Conservation (phyloP, 208 protist genomes). For the Trypanosoma scelopori region DNA sequence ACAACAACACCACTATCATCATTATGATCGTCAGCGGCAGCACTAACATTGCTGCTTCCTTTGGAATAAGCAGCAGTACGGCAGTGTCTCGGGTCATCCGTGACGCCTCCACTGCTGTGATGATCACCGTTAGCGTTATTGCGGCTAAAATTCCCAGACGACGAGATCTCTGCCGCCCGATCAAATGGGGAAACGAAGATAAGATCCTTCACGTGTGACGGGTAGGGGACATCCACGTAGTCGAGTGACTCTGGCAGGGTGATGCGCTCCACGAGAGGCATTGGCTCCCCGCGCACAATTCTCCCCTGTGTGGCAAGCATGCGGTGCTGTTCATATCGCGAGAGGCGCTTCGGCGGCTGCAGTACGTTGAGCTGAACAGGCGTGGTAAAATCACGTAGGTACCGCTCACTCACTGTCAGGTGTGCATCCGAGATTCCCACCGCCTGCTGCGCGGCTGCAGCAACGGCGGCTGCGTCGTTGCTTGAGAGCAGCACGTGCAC, state of each 20-base stretch:
- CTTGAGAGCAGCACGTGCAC: conserved; percentile 49
- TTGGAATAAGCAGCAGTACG: too few species aligned
- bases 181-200: conserved; percentile 29
- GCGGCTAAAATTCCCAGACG: neutral
- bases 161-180: conserved; percentile 7
- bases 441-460: conserved; percentile 44
- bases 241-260: conserved; percentile 33
- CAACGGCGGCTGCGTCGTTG: conserved; percentile 52
- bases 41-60: too few species aligned
- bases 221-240: conserved; percentile 27
- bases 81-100: neutral
- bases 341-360: conserved; percentile 48
- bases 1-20: too few species aligned
- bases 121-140: too few species aligned
- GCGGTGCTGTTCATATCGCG: conserved; percentile 79
- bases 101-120: conserved; percentile 8
- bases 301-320: conserved; percentile 48
- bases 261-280: conserved; percentile 53
- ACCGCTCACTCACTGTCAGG: conserved; percentile 71
- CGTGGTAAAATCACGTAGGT: conserved; percentile 68
- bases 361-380: conserved; percentile 80
- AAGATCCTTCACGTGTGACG: conserved; percentile 26
- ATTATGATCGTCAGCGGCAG: too few species aligned
- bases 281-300: conserved; percentile 34
- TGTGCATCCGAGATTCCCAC: conserved; percentile 37